Base-by-base conservation (phyloP, 768 basidiomycete species). In the Omphalotus guepiniiformis region DNA sequence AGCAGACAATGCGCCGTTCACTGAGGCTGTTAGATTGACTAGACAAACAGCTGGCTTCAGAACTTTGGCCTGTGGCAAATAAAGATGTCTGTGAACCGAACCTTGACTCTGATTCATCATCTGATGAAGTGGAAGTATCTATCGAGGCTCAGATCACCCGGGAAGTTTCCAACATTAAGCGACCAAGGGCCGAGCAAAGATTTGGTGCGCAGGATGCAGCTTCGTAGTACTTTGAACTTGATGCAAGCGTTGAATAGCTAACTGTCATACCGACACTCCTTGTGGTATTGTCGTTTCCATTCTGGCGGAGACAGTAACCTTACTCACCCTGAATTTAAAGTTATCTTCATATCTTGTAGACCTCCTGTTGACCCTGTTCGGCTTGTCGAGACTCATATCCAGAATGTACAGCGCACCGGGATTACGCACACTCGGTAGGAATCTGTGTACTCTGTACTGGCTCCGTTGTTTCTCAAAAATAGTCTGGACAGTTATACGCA, bases 331-430 rank as follows among this genome's bases (percentile, higher is more conserved):
- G 16, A 7, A 35, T 29, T 55, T 26, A 53, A 28, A 92, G 89
- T 90, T 12, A 66, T 88, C 22, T 90, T 89, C 61, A 84, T 93
- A 37, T 83, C 87, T 8, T 91, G 86, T 62, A 85, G 78, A 62
- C 70, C 80, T 1, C 89, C 89, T 0, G 72, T 90, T 19, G 82
- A 92, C 58, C 88, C 90, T 1, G 82, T 91, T 16, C 69, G 78
- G 52, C 67, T 93, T 15, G 78, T 88, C 22, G 58, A 75, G 16
- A 78, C 76, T 41, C 79, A 88, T 54, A 68, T 91, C 6, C 68
- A 80, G 49, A 78, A 77, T 46, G 76, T 91, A 2, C 64, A 79
- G 49, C 65, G 62, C 15, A 84, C 83, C 2, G 86, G 87, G 2
- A 63, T 79, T 4, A 76, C 83, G 3, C 73, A 74, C 35, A 89